A percentile compares a stretch with the other conserved stretches of the same genome.
phyloP scores from a whole-genome alignment of 345 rosid genomes.

The Eucalyptus sp. region DNA sequence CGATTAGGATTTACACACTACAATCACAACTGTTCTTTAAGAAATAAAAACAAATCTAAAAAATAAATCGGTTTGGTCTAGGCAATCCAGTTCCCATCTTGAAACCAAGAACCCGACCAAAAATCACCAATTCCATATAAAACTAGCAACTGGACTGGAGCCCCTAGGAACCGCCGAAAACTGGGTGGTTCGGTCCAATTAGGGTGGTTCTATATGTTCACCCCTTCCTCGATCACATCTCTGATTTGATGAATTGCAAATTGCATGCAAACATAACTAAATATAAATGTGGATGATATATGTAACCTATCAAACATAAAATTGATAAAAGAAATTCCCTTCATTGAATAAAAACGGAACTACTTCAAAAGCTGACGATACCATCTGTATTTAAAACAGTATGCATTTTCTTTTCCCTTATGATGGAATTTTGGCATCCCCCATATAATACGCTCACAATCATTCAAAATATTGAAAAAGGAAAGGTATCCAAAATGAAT shows the following conservation, averaged over 20 bases:
- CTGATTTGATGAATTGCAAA: neutral
- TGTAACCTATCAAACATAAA: neutral
- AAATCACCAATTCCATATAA: neutral
- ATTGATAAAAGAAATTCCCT: neutral
- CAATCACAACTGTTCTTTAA: neutral
- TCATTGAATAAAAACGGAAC: neutral
- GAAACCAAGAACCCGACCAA: fast-evolving
- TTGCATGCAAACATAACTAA: neutral
- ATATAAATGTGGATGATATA: neutral
- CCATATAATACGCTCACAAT: neutral
- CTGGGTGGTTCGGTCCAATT: fast-evolving
- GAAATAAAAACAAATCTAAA: neutral
- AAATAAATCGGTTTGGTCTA: neutral
- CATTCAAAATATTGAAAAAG: neutral
- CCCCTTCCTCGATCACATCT: neutral
- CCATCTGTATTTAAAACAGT: neutral
- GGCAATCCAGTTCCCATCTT: neutral
- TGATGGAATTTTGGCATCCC: neutral
- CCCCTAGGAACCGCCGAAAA: neutral
- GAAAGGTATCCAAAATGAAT: neutral
- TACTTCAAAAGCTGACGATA: neutral
- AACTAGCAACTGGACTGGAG: fast-evolving
- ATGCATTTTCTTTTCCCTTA: neutral
- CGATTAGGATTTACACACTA: neutral
- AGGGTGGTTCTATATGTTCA: neutral